Evolutionary conservation across 805 yeast species (phyloP), one percentile per base, ranked within the genome.

Genomic region (Tetrapisispora phaffii): DNA sequence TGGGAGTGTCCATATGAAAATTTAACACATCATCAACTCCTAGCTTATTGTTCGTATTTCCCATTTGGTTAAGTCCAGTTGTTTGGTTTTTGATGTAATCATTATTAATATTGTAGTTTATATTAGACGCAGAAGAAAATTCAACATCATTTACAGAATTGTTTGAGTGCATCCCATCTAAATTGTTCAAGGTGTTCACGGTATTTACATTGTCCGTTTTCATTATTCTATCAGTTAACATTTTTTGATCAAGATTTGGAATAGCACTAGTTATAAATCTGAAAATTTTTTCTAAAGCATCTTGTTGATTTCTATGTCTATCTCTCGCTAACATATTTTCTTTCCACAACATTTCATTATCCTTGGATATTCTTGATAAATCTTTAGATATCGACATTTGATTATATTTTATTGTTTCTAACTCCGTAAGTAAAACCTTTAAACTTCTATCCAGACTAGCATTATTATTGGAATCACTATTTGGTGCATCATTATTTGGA

Each of bases 341-440:
- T 49, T 82, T 81, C 98, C 98, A 93, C 38, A 93, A 66, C 56
- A 86, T 64, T 60, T 86, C 90, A 66, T 90, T 93, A 59, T 93
- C 97, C 48, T 81, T 81, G 47, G 88, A 74, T 33, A 93, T 79
- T 47, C 97, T 73, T 53, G 82, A 70, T 50, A 93, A 69, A 59
- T 93, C 97, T 54, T 88, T 93, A 4, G 87, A 76, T 17, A 93
- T 85, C 17, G 85, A 76, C 49, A 77, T 57, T 63, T 93, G 98
- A 56, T 85, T 85, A 55, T 75, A 71, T 59, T 84, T 85, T 53
- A 93, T 75, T 44, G 71, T 71, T 49, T 86, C 93, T 46, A 89
- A 67, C 62, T 89, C 97, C 41, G 71, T 70, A 46, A 89, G 57
- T 4, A 90, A 22, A 20, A 59, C 50, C 26, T 22, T 28, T 8